Conservation (phyloP, 208 protist genomes). For the Trypanosoma avium region DNA sequence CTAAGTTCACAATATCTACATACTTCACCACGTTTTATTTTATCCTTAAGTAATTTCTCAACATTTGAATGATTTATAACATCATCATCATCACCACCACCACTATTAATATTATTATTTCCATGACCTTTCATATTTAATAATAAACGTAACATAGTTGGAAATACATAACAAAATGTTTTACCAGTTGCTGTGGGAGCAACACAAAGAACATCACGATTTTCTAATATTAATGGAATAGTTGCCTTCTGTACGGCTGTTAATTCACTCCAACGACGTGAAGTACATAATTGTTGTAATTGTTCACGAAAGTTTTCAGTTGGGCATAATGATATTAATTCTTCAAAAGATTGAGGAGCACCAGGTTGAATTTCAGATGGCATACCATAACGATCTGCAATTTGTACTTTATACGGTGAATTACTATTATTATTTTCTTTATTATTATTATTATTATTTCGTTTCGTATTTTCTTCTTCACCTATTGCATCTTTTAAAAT, state of each 20-base stretch:
- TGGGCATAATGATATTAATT: constrained; percentile 52
- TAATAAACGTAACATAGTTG: constrained; percentile 67
- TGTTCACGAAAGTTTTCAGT: constrained; percentile 35
- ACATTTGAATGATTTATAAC: constrained; percentile 43
- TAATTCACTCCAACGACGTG: constrained; percentile 34
- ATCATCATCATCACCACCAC: constrained; percentile 2
- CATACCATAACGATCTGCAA: constrained; percentile 80
- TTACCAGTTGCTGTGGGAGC: constrained; percentile 92
- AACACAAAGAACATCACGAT: constrained; percentile 83
- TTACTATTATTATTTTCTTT: background rate
- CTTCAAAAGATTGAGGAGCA: constrained; percentile 48
- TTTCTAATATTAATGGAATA: constrained; percentile 65
- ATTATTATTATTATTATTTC: background rate
- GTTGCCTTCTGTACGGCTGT: constrained; percentile 59
- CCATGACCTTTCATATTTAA: constrained; percentile 24
- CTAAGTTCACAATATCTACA: constrained; percentile 85
- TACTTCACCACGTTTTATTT: constrained; percentile 66
- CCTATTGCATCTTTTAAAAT: constrained; percentile 5
- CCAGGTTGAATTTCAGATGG: constrained; percentile 46
- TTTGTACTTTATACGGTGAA: constrained; percentile 45
- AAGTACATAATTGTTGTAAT: constrained; percentile 37
- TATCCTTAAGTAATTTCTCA: constrained; percentile 56
- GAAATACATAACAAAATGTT: constrained; percentile 88
- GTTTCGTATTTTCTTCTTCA: background rate
- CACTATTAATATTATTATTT: background rate